Base-by-base conservation (phyloP, 306 rosid species). In the Vigna hirtella region DNA sequence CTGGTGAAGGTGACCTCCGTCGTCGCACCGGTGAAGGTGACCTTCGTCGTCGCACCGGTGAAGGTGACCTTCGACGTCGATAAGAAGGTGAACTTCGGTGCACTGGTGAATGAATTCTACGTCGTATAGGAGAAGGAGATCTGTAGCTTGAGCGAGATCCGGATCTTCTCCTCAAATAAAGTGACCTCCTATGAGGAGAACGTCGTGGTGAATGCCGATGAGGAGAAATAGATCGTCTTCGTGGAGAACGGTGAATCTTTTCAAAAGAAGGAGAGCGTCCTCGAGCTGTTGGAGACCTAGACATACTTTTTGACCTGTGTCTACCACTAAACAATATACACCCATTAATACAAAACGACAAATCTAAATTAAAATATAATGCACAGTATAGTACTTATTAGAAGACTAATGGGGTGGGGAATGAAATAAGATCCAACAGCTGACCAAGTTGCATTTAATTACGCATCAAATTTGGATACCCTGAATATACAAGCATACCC, bases 41-140 rank as follows among this genome's bases (percentile, higher is more conserved):
- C 26, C 81, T 74, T 0, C 80, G 74, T 0, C 85, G 89, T 59
- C n/a, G 30, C 3, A 51, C 38, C 1, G 72, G 65, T 38, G 80
- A 77, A 12, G 91, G 96, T 12, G 97, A 69, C 11, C 92, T 85
- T 1, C 82, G 89, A 13, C 86, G 91, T 13, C 91, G 83, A 6
- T 24, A 6, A 56, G 79, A 72, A 30, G 90, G 87, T 16, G 84
- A 58, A 53, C 83, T 84, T 4, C 72, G 91, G 0, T 65, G 86
- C 2, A 51, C 55, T 59, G 96, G 96, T 11, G 98, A 89, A 59
- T 84, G 93, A 6, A 90, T 45, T 58, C 88, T 84, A 0, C 82
- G 89, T n/a, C 77, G 86, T 14, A 85, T 1, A 70, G 88, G 91
- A 64, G 89, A 87, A 20, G 77, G 85, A 48, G 89, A 89, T 62